phyloP scores from a whole-genome alignment of 306 rosid species.

The Sindora glabra region DNA sequence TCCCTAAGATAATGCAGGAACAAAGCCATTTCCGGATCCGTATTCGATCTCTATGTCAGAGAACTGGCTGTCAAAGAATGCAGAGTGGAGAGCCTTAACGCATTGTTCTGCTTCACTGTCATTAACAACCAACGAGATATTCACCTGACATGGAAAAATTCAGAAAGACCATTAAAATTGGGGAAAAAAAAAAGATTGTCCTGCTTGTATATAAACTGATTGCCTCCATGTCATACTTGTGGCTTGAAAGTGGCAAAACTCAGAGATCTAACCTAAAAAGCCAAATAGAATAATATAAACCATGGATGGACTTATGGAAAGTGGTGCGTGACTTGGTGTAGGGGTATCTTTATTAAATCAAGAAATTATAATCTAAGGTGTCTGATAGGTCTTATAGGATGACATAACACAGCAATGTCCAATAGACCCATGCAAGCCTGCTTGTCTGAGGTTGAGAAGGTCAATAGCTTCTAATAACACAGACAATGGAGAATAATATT shows the following conservation, averaged over 20 bases:
- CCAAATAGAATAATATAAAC: no score
- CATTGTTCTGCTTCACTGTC: constrained; percentile 82
- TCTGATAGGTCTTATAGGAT: no score
- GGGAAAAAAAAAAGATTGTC: no score
- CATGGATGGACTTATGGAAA: no score
- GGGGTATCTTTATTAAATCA: no score
- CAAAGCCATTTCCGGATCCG: constrained; percentile 38
- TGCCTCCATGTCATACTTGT: no score
- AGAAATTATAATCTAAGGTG: no score
- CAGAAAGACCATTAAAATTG: neutral
- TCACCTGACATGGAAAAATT: constrained; percentile 46
- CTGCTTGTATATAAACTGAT: no score
- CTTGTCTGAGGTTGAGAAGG: neutral
- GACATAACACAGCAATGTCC: neutral
- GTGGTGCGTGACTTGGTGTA: no score
- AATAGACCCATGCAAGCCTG: constrained; percentile 1
- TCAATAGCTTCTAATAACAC: neutral
- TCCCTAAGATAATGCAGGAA: constrained; percentile 18
- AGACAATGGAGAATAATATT: neutral
- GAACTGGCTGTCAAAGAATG: constrained; percentile 52
- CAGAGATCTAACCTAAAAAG: no score
- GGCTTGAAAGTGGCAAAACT: no score
- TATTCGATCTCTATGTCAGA: constrained; percentile 23
- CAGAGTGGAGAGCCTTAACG: constrained; percentile 70
- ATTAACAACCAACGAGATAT: constrained; percentile 82